Percentiles rank a stretch among this genome's conserved stretches.
Conservation (phyloP, 2,329 filamentous ascomycete genomes). For the Aspergillus novoparasiticus region DNA sequence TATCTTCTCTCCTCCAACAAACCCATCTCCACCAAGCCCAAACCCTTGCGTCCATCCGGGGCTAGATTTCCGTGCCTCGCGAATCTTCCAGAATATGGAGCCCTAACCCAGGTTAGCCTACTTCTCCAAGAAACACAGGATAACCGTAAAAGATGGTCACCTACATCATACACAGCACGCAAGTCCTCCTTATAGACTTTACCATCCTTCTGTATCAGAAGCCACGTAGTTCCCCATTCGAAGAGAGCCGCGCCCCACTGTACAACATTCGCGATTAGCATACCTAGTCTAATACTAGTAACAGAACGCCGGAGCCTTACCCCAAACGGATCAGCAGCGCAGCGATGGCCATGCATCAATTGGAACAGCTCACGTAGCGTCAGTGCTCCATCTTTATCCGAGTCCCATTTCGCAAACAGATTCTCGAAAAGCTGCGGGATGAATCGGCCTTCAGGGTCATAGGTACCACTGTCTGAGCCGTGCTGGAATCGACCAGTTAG, state of each 20-base stretch:
- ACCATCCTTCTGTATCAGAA: conserved; percentile 33
- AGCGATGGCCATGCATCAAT: background rate
- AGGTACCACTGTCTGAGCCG: conserved; percentile 40
- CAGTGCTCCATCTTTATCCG: conserved; percentile 13
- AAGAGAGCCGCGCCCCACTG: conserved; percentile 47
- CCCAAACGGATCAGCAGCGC: background rate
- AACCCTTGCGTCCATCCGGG: background rate
- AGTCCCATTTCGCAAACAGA: conserved; percentile 51
- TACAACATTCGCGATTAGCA: background rate
- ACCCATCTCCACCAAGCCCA: background rate
- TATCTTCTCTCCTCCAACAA: background rate
- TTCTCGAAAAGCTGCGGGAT: conserved; percentile 52
- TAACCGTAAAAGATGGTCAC: background rate
- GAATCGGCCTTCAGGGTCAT: conserved; percentile 50
- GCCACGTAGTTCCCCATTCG: conserved; percentile 43
- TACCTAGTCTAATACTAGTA: background rate
- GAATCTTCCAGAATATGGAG: background rate
- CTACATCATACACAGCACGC: conserved; percentile 42
- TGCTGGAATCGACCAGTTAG: background rate
- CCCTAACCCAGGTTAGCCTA: background rate
- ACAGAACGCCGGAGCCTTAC: background rate
- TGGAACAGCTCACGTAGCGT: background rate
- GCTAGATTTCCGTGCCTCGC: background rate
- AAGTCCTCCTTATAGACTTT: conserved; percentile 34
- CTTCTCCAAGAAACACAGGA: background rate